phyloP scores from a whole-genome alignment of 2,329 filamentous ascomycete species.

The Alternaria burnsii region DNA sequence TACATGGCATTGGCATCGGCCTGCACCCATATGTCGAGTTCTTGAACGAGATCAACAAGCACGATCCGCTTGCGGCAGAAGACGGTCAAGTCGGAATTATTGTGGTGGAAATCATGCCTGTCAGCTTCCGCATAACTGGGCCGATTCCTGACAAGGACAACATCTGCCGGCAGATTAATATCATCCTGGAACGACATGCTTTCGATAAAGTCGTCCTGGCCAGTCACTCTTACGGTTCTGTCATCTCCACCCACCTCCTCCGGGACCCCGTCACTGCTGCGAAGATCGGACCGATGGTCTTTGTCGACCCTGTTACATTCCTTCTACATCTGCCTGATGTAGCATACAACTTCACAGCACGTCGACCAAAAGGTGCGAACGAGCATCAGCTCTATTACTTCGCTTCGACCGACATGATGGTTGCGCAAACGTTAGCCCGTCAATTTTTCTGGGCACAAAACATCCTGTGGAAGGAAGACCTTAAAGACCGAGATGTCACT shows the following conservation, averaged over 20 bases:
- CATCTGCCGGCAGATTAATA: conserved; percentile 65
- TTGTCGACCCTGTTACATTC: conserved; percentile 72
- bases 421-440: conserved; percentile 69
- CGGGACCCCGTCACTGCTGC: conserved; percentile 55
- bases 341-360: conserved; percentile 70
- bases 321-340: conserved; percentile 74
- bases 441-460: conserved; percentile 78
- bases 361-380: conserved; percentile 60
- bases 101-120: conserved; percentile 70
- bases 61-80: conserved; percentile 30
- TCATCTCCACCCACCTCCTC: conserved; percentile 70
- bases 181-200: conserved; percentile 66
- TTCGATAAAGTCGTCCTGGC: conserved; percentile 68
- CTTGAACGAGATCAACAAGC: conserved; percentile 60
- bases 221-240: conserved; percentile 70
- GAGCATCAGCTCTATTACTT: conserved; percentile 77
- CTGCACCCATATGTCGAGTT: conserved; percentile 69
- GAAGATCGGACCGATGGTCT: conserved; percentile 60
- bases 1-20: conserved; percentile 76
- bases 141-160: conserved; percentile 61
- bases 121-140: conserved; percentile 69
- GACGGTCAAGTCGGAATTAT: conserved; percentile 68
- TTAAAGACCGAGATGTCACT: conserved; percentile 60
- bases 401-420: conserved; percentile 71
- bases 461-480: conserved; percentile 73